Base-by-base conservation (phyloP, 192 early-diverging fungal genomes). In the Coemansia sp. region DNA sequence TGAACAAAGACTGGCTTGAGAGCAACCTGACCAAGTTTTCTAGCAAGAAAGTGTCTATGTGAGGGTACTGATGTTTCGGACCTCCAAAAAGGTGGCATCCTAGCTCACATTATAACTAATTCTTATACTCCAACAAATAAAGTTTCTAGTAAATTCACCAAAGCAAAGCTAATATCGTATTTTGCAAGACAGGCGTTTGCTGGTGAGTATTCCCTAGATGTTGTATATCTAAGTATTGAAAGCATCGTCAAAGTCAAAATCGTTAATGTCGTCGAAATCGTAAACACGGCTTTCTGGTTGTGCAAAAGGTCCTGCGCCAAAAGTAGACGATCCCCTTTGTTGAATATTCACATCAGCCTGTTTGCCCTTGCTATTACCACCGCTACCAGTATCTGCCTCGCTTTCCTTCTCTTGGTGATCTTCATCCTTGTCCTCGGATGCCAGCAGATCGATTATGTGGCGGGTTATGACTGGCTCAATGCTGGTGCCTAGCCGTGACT, bases 1-100 rank as follows among this genome's bases (percentile, higher is more conserved):
- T 96, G 22, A 90, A 79, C 2, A 85, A 90, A 11, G 84, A 89
- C 37, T 94, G 90, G 87, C 61, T 94, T 7, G 73, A 82, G 19
- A 66, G 76, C 26, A 77, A 83, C 39, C 68, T 91, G 41, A 74
- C 73, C 62, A 73, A 77, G 63, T 62, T 59, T 63, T 55, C 64
- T 2, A 69, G 64, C 32, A 71, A 70, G 26, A 4, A 3, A 43
- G 0, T 1, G 12, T 3, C 16, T 55, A 12, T 9, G 39, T 22
- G 26, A 26, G 3, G 26, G 26, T 26, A 26, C 3, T 26, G 26
- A 26, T 26, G 26, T 2, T 26, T 26, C 3, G 26, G 26, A 3
- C 26, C 26, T 26, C 26, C 26, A 26, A 26, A 26, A 26, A 26
- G 26, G 26, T 26, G 26, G 26, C 0, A 26, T 2, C 26, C 26